Percentiles rank a stretch among this genome's conserved stretches.
Conservation (phyloP, 2,329 filamentous ascomycete species). For the Xylariaceae sp. region DNA sequence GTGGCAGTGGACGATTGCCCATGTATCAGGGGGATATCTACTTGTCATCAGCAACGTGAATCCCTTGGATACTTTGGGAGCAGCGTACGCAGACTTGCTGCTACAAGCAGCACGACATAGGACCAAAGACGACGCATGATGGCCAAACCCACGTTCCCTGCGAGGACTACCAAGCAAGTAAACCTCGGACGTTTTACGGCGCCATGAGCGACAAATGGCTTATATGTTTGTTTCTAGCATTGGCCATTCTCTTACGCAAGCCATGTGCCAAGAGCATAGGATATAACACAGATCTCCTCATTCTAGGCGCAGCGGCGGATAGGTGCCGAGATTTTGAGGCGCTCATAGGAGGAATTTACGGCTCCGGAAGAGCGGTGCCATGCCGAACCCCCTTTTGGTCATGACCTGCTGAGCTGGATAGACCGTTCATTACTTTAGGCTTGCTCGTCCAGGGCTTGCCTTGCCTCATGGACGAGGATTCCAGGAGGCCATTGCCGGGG, state of each 20-base stretch:
- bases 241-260: not conserved
- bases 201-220: not conserved
- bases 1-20: slow-evolving; percentile 25
- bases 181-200: not conserved
- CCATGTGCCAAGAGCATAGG: not conserved
- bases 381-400: too few species aligned
- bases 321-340: not conserved
- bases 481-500: too few species aligned
- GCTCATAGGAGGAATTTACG: not conserved
- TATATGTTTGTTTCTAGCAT: slow-evolving; percentile 12
- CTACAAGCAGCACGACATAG: slow-evolving; percentile 24
- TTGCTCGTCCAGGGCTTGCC: too few species aligned
- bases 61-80: not conserved
- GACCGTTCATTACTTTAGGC: too few species aligned
- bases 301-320: not conserved
- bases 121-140: slow-evolving; percentile 25
- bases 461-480: too few species aligned
- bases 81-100: slow-evolving; percentile 22
- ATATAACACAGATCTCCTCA: not conserved
- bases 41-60: slow-evolving; percentile 16
- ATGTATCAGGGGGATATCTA: slow-evolving; percentile 25
- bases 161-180: not conserved
- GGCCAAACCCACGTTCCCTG: not conserved
- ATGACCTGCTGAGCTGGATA: too few species aligned
- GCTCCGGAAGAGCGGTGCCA: not conserved